Base-by-base conservation (phyloP, 208 protist species). In the Leishmania major region DNA sequence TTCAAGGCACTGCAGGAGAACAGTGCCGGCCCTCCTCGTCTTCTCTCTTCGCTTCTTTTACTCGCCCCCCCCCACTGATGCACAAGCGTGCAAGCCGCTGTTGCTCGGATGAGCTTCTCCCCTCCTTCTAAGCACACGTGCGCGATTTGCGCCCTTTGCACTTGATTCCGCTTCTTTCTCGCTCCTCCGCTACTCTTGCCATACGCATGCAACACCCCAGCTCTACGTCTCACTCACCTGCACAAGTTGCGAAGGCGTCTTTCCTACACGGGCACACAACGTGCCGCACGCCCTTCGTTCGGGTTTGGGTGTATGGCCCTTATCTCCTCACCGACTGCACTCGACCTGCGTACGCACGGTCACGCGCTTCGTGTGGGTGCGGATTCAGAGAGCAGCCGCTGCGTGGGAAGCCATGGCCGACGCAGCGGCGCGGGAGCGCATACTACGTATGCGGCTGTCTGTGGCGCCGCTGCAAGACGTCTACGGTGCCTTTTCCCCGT, bases 401-500 rank as follows among this genome's bases (percentile, higher is more conserved):
- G 19, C 43, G 51, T 85, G 81, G 74, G 77, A 79, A 57, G 25
- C 72, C 2, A 73, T 82, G 81, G 11, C 25, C 0, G 55, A 75
- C 28, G 51, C 25, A 7, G 73, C 78, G 35, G 71, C 74, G 6
- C 55, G 17, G 10, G 62, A 15, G 4, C 85, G 85, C 3, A 45
- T 80, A 22, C 66, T 43, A 22, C 76, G 76, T 43, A 35, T 89
- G 45, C 78, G 74, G 15, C 55, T 53, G 49, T 77, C 71, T 40
- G 64, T 45, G 4, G 3, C 66, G 35, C 19, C 66, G 8, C 45
- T 79, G 10, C 78, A 73, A 37, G 60, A 81, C 40, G 72, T 87
- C 57, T 64, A 81, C 75, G 80, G 31, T 7, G 72, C 70, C 53
- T 89, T 89, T 57, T 11, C 86, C 11, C 79, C 86, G 1, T 80